A percentile compares a stretch with the other conserved stretches of the same genome.
Evolutionary conservation across 2,329 filamentous ascomycete genomes (phyloP).

Genomic region (Beauveria varroae): DNA sequence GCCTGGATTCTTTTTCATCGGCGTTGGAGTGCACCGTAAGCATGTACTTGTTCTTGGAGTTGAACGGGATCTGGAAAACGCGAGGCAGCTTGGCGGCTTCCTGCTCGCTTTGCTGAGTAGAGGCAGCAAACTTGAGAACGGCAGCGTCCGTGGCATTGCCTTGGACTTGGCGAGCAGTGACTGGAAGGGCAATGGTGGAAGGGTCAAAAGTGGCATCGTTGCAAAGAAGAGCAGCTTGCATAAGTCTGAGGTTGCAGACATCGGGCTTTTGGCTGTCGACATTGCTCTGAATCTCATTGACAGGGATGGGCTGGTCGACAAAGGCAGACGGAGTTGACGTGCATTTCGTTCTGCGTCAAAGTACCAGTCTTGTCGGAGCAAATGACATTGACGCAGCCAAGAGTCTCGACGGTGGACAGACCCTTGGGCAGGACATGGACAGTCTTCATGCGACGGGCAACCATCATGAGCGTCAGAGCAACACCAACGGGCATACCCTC

Average conservation of each 20-base stretch:
- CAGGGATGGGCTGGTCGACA: constrained; percentile 24
- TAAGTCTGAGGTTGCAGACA: constrained; percentile 17
- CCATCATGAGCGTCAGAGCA: constrained; percentile 33
- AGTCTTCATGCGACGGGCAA: constrained; percentile 35
- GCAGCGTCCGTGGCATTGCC: constrained; percentile 38
- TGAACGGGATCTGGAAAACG: constrained; percentile 38
- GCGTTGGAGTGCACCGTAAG: constrained; percentile 29
- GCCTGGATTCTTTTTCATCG: constrained; percentile 17
- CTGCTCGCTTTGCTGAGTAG: constrained; percentile 15
- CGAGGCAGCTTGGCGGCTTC: constrained; percentile 16
- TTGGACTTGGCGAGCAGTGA: constrained; percentile 27
- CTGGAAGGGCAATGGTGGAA: constrained; percentile 25
- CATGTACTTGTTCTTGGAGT: constrained; percentile 45
- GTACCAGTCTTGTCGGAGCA: constrained; percentile 37
- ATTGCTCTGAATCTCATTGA: constrained; percentile 19
- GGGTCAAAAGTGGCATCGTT: constrained; percentile 37
- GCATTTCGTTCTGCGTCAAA: constrained; percentile 37
- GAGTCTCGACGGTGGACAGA: constrained; percentile 33
- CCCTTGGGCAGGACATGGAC: constrained; percentile 35
- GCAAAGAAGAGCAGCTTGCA: constrained; percentile 28
- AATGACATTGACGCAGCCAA: constrained; percentile 37
- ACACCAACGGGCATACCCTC: constrained; percentile 34
- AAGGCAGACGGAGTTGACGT: constrained; percentile 31
- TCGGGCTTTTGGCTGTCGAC: constrained; percentile 14
- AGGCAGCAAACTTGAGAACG: constrained; percentile 31